Conservation (phyloP, 2,329 filamentous ascomycete species). For the Parastagonospora avenae region DNA sequence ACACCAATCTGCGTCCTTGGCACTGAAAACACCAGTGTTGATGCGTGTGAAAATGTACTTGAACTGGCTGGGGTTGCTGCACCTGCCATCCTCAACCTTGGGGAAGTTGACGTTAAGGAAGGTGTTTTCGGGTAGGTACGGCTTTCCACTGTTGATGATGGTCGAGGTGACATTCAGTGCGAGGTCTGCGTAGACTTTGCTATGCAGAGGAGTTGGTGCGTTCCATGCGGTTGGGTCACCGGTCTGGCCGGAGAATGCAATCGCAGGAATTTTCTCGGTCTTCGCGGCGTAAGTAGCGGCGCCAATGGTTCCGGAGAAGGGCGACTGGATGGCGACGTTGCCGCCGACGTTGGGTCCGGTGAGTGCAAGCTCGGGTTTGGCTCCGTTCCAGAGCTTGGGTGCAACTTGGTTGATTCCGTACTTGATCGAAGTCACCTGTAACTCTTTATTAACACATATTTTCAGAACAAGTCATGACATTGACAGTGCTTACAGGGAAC, state of each 20-base stretch:
- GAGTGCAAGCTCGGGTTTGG: slow-evolving; percentile 65
- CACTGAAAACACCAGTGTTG: slow-evolving; percentile 49
- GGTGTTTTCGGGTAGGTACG: slow-evolving; percentile 65
- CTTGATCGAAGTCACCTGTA: slow-evolving; percentile 61
- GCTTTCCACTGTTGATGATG: slow-evolving; percentile 61
- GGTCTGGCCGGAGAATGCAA: slow-evolving; percentile 68
- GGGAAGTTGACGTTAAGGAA: slow-evolving; percentile 76
- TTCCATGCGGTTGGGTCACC: slow-evolving; percentile 61
- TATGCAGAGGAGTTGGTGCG: slow-evolving; percentile 55
- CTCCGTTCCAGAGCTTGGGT: slow-evolving; percentile 59
- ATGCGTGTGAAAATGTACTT: slow-evolving; percentile 69
- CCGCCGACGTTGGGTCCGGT: slow-evolving; percentile 66
- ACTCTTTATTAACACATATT: too few species aligned
- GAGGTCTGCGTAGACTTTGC: slow-evolving; percentile 67
- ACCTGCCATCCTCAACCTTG: slow-evolving; percentile 54
- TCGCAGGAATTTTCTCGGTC: slow-evolving; percentile 62
- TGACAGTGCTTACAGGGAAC: slow-evolving; percentile 52
- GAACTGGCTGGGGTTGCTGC: slow-evolving; percentile 61
- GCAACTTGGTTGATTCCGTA: slow-evolving; percentile 65
- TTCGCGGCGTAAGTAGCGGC: slow-evolving; percentile 65
- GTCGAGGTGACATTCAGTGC: slow-evolving; percentile 63
- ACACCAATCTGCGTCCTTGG: slow-evolving; percentile 63
- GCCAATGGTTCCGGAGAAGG: slow-evolving; percentile 71
- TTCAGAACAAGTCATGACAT: too few species aligned
- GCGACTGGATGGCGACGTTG: slow-evolving; percentile 63